These are phyloP conservation scores for Neonothopanus nambi DNA, from an alignment of 1,284 basidiomycete genomes.

Conservation along the genomic window DNA sequence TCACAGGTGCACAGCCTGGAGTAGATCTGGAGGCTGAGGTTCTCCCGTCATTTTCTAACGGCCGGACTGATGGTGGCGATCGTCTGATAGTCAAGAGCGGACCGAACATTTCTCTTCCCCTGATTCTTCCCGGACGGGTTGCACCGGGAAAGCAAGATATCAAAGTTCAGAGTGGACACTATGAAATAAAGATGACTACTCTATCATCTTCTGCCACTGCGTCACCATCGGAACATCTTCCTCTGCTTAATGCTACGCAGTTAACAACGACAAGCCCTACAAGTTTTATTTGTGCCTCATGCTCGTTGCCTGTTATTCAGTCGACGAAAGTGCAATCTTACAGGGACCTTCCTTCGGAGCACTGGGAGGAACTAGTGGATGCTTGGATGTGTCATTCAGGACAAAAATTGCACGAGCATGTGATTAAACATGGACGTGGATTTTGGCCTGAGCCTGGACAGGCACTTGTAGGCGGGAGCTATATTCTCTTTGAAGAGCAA, in stretches of 20 bases:
- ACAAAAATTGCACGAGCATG: constrained; percentile 74
- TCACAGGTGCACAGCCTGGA: constrained; percentile 45
- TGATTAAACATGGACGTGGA: constrained; percentile 66
- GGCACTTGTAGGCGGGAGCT: constrained; percentile 84
- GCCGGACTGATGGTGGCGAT: constrained; percentile 42
- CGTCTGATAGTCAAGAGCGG: constrained; percentile 64
- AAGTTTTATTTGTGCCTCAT: constrained; percentile 70
- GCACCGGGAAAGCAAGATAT: constrained; percentile 62
- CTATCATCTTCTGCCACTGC: constrained; percentile 23
- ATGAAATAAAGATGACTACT: constrained; percentile 68
- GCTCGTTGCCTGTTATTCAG: constrained; percentile 72
- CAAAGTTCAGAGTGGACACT: constrained; percentile 53
- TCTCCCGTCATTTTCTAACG: constrained; percentile 45
- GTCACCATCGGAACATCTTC: constrained; percentile 31
- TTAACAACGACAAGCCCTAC: constrained; percentile 53
- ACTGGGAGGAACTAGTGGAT: constrained; percentile 96
- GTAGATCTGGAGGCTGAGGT: constrained; percentile 64
- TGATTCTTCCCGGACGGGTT: constrained; percentile 68
- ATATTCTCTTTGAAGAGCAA: constrained; percentile 73
- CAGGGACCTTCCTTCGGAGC: constrained; percentile 88
- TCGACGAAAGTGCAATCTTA: constrained; percentile 52
- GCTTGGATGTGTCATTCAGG: constrained; percentile 98
- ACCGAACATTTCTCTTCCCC: constrained; percentile 51
- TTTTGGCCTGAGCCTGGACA: constrained; percentile 78
- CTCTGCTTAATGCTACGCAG: constrained; percentile 70